Percentiles rank a stretch among this genome's conserved stretches.
phyloP scores from a whole-genome alignment of 768 basidiomycete species.

The Lepiota venenata region DNA sequence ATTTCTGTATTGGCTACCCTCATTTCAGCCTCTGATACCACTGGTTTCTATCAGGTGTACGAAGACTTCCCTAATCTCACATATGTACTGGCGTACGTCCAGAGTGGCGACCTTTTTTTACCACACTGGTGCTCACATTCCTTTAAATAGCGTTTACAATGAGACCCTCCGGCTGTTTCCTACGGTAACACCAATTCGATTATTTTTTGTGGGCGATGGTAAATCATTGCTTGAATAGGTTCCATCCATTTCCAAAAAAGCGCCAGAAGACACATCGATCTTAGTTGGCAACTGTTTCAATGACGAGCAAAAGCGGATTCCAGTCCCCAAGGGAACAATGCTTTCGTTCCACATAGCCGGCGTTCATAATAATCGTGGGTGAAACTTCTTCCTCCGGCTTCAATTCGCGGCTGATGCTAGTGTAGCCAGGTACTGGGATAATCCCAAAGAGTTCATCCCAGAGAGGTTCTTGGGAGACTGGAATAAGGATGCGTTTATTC shows the following conservation, averaged over 20 bases:
- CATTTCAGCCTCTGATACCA: neutral
- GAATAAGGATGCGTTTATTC: conserved; percentile 11
- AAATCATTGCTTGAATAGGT: conserved; percentile 25
- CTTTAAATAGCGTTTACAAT: conserved; percentile 36
- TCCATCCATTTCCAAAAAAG: conserved; percentile 37
- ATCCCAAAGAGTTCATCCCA: conserved; percentile 42
- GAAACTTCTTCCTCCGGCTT: neutral
- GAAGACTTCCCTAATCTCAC: conserved; percentile 37
- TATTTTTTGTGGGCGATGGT: neutral
- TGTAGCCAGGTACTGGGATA: conserved; percentile 51
- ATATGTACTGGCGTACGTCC: conserved; percentile 34
- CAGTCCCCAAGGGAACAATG: conserved; percentile 39
- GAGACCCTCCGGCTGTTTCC: conserved; percentile 48
- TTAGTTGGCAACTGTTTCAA: conserved; percentile 25
- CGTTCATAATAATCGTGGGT: conserved; percentile 49
- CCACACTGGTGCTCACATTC: neutral
- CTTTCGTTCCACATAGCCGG: conserved; percentile 35
- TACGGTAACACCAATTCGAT: conserved; percentile 28
- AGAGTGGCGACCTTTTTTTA: neutral
- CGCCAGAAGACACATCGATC: conserved; percentile 44
- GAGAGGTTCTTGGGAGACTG: conserved; percentile 12
- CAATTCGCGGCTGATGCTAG: neutral
- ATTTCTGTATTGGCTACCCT: neutral
- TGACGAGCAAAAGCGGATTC: conserved; percentile 36
- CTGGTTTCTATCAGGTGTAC: conserved; percentile 25